Base-by-base conservation (phyloP, 1,284 basidiomycete genomes). In the Fomitiporia mediterranea region DNA sequence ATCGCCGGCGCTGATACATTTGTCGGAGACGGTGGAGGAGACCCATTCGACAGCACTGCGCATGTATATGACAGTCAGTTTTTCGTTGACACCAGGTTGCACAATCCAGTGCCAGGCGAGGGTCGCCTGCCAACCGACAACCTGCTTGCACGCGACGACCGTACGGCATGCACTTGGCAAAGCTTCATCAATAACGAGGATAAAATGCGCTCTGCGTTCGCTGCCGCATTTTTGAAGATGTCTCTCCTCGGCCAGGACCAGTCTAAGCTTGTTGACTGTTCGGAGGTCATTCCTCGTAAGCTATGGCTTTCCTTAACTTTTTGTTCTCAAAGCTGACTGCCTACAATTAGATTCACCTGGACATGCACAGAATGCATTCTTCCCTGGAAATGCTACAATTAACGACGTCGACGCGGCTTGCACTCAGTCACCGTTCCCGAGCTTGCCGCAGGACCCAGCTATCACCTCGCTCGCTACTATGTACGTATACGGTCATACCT, bases 21-120 rank as follows among this genome's bases (percentile, higher is more conserved):
- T 38, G 72, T 74, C 58, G 60, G 65, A 0, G 65, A 64, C 46
- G 69, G 73, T 56, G 66, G 52, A 46, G 61, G 70, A 13, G 68
- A 70, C 1, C 73, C 74, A 2, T 71, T 75, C 57, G 72, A 74
- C 62, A 70, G 72, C 0, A 75, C 72, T 4, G 72, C 73, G 1
- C 62, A 57, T 6, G 54, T 66, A 15, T 72, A 74, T 50, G 72
- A 74, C 59, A 69, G 67, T n/a, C 72, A 73, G 55, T 63, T 74
- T 60, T 74, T 72, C 64, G 63, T 74, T 28, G 72, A 74, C 59
- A 69, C 70, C 6, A 67, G 68, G 57, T 64, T 74, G 15, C 63
- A 66, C 35, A 57, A 53, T 65, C 21, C 44, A 2, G 37, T 59
- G 19, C 32, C 35, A 11, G 72, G 73, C 34, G 73, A 72, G 56